Percentiles rank a stretch among this genome's conserved stretches.
phyloP scores from a whole-genome alignment of 2,329 filamentous ascomycete genomes.

The Xenosphaeropsis pyriputrescens region DNA sequence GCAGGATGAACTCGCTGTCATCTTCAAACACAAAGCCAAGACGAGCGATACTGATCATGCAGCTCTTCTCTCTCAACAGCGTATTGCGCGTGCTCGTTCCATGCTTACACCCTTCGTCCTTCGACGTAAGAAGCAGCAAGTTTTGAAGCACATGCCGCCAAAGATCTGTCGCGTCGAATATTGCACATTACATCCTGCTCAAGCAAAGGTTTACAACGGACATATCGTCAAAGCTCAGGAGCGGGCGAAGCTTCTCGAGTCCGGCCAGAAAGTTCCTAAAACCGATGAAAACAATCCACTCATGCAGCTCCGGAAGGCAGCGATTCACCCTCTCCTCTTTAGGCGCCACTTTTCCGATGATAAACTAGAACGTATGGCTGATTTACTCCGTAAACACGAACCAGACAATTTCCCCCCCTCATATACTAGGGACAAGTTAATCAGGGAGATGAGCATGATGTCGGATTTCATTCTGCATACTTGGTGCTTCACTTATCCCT shows the following conservation, averaged over 20 bases:
- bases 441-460: slow-evolving; percentile 38
- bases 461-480: slow-evolving; percentile 53
- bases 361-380: slow-evolving; percentile 62
- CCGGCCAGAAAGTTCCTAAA: slow-evolving; percentile 34
- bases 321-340: slow-evolving; percentile 83
- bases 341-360: slow-evolving; percentile 65
- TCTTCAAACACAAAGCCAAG: slow-evolving; percentile 87
- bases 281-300: slow-evolving; percentile 54
- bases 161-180: slow-evolving; percentile 69
- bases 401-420: slow-evolving; percentile 33
- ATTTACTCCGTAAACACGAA: slow-evolving; percentile 59
- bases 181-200: slow-evolving; percentile 62
- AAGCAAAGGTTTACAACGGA: slow-evolving; percentile 59
- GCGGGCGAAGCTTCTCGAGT: slow-evolving; percentile 36
- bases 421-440: slow-evolving; percentile 33
- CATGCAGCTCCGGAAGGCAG: slow-evolving; percentile 84
- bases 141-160: slow-evolving; percentile 66
- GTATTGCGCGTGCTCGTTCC: slow-evolving; percentile 72
- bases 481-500: slow-evolving; percentile 44
- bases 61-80: slow-evolving; percentile 71
- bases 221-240: slow-evolving; percentile 50
- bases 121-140: slow-evolving; percentile 84
- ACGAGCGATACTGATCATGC: slow-evolving; percentile 68
- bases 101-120: slow-evolving; percentile 95
- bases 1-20: slow-evolving; percentile 64